Evolutionary conservation across 139 green algal species (phyloP), one percentile per base, ranked within the genome.

Genomic region (Micromonas pusilla): DNA sequence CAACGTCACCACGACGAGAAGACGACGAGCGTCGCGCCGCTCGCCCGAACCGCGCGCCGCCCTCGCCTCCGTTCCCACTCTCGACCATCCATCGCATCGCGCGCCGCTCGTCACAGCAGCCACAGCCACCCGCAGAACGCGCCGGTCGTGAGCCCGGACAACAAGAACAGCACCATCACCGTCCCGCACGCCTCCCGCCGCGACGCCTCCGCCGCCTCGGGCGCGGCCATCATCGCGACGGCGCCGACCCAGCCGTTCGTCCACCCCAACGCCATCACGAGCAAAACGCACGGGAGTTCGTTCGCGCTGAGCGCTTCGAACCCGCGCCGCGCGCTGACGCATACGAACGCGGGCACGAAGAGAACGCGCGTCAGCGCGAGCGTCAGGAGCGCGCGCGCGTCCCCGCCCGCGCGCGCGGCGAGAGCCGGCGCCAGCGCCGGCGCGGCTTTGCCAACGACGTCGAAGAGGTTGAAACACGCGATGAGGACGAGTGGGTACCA

Each of bases 401-500:
- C 45, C 45, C 45, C 45, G 45, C 45, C 45, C 9, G 9, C 45
- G 45, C 16, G 9, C 45, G 23, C 13, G 9, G 34, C 25, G 16
- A 52, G 53, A 9, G 45, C 45, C 45, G 45, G 45, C 9, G 16
- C 9, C 60, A 57, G 26, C 33, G 26, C 52, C 2, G 89, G 87
- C 31, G 86, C 23, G 16, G 72, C 79, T 83, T 93, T 94, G 60
- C 91, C 90, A 23, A 79, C 53, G 13, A 89, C 70, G 86, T 96
- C 92, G 0, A 75, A 80, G 0, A 85, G 19, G 71, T 96, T 96
- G 86, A 92, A 96, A 1, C 66, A 38, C 9, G 84, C 83, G 72
- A 96, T 87, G 1, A 96, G 82, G 9, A 93, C 65, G 16, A 97
- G 76, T 2, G 91, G 83, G 82, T 96, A 97, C 93, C 93, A 97